Percentiles rank a stretch among this genome's conserved stretches.
phyloP scores from a whole-genome alignment of 2,329 filamentous ascomycete species.

The Cladosporium sp. region DNA sequence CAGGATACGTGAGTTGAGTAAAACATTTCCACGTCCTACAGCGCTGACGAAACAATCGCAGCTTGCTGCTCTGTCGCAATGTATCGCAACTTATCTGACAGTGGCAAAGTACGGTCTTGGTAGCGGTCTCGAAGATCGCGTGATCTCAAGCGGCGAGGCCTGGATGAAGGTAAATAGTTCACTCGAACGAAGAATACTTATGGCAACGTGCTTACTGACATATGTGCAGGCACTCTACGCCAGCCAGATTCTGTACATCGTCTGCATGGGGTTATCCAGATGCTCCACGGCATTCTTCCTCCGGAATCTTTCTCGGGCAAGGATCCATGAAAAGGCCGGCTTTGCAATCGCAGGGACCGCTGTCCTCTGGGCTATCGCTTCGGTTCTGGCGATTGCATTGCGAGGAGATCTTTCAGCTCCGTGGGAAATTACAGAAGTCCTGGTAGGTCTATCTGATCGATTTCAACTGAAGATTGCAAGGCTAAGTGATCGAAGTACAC shows the following conservation, averaged over 20 bases:
- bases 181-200: too few species aligned
- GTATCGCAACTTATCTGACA: neutral
- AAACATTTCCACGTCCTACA: neutral
- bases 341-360: neutral
- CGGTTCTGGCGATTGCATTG: neutral
- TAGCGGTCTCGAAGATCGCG: too few species aligned
- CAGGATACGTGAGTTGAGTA: neutral
- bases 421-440: neutral
- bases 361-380: neutral
- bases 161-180: constrained; percentile 2
- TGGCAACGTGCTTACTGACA: neutral
- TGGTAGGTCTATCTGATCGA: neutral
- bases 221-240: neutral
- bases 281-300: constrained; percentile 5
- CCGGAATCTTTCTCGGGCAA: neutral
- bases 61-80: neutral
- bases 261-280: neutral
- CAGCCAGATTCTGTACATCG: constrained; percentile 2
- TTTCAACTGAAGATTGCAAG: neutral
- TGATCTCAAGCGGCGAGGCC: neutral
- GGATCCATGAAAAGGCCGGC: neutral
- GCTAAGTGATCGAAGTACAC: neutral
- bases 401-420: neutral
- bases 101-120: neutral
- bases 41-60: neutral